Conservation (phyloP, 2,329 filamentous ascomycete genomes). For the Xylaria sp. region DNA sequence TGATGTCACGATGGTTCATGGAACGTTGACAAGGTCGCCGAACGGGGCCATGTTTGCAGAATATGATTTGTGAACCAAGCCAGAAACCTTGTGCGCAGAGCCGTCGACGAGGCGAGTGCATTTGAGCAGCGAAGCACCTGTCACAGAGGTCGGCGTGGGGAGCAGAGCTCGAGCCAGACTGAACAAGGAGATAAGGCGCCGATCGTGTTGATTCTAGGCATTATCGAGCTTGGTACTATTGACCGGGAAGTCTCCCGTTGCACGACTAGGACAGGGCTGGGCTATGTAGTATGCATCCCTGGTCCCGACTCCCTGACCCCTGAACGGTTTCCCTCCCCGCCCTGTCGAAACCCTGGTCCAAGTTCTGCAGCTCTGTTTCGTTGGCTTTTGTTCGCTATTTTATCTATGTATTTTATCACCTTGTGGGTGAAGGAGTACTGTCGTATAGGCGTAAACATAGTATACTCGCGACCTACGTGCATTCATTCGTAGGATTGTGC, state of each 20-base stretch:
- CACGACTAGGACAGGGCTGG: conserved; percentile 21
- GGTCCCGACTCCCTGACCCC: conserved; percentile 12
- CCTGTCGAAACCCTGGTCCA: conserved; percentile 7
- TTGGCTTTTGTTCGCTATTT: conserved; percentile 10
- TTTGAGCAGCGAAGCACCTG: conserved; percentile 16
- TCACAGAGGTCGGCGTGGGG: conserved; percentile 14
- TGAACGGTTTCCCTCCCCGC: conserved; percentile 19
- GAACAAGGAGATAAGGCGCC: conserved; percentile 24
- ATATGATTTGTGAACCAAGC: conserved; percentile 24
- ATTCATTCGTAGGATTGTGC: no score
- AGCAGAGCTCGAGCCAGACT: conserved; percentile 13
- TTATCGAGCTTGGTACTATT: conserved; percentile 29
- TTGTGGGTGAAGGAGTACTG: no score
- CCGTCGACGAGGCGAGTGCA: conserved; percentile 24
- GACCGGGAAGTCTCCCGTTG: conserved; percentile 31
- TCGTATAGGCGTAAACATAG: no score
- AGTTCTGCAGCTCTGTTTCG: conserved; percentile 4
- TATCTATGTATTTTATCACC: conserved; percentile 4
- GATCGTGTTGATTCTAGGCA: conserved; percentile 23
- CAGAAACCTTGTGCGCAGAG: conserved; percentile 6
- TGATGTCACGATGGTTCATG: conserved; percentile 22
- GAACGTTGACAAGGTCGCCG: conserved; percentile 23
- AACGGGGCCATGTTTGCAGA: conserved; percentile 12
- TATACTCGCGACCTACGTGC: no score
- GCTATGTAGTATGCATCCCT: background rate